These are phyloP conservation scores for Zoysia pacifica DNA, from an alignment of 176 grass and related monocot species.

Conservation along the genomic window DNA sequence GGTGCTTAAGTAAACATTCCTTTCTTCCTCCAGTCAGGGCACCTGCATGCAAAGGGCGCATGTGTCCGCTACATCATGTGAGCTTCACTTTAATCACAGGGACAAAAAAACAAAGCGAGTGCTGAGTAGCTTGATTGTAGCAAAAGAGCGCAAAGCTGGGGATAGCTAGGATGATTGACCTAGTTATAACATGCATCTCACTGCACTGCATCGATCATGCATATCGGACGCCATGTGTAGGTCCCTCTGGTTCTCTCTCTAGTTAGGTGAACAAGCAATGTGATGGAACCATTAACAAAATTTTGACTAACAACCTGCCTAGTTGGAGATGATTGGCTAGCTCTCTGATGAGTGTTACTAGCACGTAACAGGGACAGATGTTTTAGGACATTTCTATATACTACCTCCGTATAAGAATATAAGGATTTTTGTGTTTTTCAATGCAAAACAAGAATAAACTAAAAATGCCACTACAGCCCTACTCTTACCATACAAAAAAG, in stretches of 20 bases:
- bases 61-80: slow-evolving; percentile 52
- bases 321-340: not conserved
- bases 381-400: slow-evolving; percentile 58
- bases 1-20: slow-evolving; percentile 42
- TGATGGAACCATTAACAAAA: not conserved
- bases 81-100: slow-evolving; percentile 52
- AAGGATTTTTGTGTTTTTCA: too few relatives aligned
- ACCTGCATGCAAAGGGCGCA: slow-evolving; percentile 40
- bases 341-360: slow-evolving; percentile 15
- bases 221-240: slow-evolving; percentile 24
- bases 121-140: slow-evolving; percentile 50
- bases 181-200: slow-evolving; percentile 27
- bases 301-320: slow-evolving; percentile 19
- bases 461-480: too few relatives aligned
- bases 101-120: slow-evolving; percentile 51
- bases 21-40: slow-evolving; percentile 45
- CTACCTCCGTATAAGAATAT: too few relatives aligned
- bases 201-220: slow-evolving; percentile 18
- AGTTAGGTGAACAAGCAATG: slow-evolving; percentile 3
- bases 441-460: too few relatives aligned
- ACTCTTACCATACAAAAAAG: too few relatives aligned
- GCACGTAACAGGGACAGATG: slow-evolving; percentile 20
- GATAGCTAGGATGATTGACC: slow-evolving; percentile 38
- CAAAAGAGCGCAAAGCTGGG: slow-evolving; percentile 55
- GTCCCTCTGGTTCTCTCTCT: not conserved